phyloP scores from a whole-genome alignment of 2,329 filamentous ascomycete species.

The Calonectria hongkongensis region DNA sequence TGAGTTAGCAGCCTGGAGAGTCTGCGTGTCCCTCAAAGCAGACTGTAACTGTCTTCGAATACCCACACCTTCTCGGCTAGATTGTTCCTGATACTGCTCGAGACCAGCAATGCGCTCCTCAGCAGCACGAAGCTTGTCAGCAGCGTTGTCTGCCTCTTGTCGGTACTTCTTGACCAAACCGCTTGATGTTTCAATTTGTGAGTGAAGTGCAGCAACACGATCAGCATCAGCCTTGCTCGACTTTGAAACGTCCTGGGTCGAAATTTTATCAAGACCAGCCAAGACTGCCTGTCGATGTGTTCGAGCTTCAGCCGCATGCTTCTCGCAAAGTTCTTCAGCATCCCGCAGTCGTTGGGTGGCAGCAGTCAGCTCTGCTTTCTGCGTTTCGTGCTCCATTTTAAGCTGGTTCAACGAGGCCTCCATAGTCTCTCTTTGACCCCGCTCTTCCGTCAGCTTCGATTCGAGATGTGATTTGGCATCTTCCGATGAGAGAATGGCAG shows the following conservation, averaged over 20 bases:
- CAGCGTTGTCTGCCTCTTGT: conserved; percentile 88
- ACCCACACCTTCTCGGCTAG: conserved; percentile 91
- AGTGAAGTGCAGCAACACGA: conserved; percentile 83
- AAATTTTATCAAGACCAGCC: conserved; percentile 85
- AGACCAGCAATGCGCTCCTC: conserved; percentile 98
- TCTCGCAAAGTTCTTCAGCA: conserved; percentile 90
- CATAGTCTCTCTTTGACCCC: conserved; percentile 81
- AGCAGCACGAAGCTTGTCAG: conserved; percentile 91
- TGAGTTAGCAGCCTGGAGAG: conserved; percentile 85
- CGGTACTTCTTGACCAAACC: conserved; percentile 91
- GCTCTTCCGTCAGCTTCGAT: conserved; percentile 88
- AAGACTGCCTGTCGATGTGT: conserved; percentile 90
- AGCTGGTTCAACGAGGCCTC: conserved; percentile 86
- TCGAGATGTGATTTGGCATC: conserved; percentile 87
- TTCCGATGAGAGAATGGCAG: conserved; percentile 85
- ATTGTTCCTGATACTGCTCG: conserved; percentile 97
- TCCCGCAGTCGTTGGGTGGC: conserved; percentile 85
- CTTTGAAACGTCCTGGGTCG: conserved; percentile 70
- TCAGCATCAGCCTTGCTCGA: conserved; percentile 74
- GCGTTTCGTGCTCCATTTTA: conserved; percentile 88
- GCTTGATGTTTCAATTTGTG: conserved; percentile 86
- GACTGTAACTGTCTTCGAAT: conserved; percentile 93
- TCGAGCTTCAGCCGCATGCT: conserved; percentile 89
- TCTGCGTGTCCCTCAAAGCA: conserved; percentile 87
- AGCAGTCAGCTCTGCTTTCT: conserved; percentile 84